These are phyloP conservation scores for Bidens hawaiensis DNA, from an alignment of 140 eudicot genomes.

Conservation along the genomic window DNA sequence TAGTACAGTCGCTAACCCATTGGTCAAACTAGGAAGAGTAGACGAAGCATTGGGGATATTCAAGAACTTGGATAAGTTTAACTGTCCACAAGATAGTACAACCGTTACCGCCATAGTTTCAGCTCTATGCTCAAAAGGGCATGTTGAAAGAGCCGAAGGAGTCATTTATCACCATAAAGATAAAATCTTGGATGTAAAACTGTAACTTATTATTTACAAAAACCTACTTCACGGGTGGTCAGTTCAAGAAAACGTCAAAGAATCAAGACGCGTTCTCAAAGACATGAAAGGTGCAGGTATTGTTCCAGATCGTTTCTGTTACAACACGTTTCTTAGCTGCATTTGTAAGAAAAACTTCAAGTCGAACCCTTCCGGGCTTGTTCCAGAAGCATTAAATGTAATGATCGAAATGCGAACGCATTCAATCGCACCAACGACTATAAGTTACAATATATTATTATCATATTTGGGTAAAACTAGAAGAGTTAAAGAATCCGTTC, in stretches of 20 bases:
- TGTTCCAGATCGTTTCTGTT: slow-evolving; percentile 46
- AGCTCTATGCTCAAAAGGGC: slow-evolving; percentile 62
- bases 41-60: slow-evolving; percentile 63
- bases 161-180: slow-evolving; percentile 58
- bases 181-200: slow-evolving; percentile 36
- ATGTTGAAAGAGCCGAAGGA: slow-evolving; percentile 57
- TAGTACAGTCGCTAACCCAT: slow-evolving; percentile 28
- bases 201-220: slow-evolving; percentile 47
- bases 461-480: slow-evolving; percentile 54
- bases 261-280: slow-evolving; percentile 46
- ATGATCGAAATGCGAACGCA: slow-evolving; percentile 56
- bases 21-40: slow-evolving; percentile 52
- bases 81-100: slow-evolving; percentile 39
- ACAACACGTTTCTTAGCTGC: slow-evolving; percentile 50
- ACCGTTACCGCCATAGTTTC: slow-evolving; percentile 42
- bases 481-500: slow-evolving; percentile 62
- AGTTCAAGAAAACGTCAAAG: slow-evolving; percentile 46
- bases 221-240: slow-evolving; percentile 57
- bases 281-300: slow-evolving; percentile 55
- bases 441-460: slow-evolving; percentile 47
- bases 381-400: slow-evolving; percentile 58
- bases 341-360: slow-evolving; percentile 49
- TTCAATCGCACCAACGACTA: slow-evolving; percentile 34
- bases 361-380: slow-evolving; percentile 60
- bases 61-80: slow-evolving; percentile 48